Percentiles rank a stretch among this genome's conserved stretches.
Evolutionary conservation across 2,329 filamentous ascomycete genomes (phyloP).

Genomic region (Diaporthe velutina): DNA sequence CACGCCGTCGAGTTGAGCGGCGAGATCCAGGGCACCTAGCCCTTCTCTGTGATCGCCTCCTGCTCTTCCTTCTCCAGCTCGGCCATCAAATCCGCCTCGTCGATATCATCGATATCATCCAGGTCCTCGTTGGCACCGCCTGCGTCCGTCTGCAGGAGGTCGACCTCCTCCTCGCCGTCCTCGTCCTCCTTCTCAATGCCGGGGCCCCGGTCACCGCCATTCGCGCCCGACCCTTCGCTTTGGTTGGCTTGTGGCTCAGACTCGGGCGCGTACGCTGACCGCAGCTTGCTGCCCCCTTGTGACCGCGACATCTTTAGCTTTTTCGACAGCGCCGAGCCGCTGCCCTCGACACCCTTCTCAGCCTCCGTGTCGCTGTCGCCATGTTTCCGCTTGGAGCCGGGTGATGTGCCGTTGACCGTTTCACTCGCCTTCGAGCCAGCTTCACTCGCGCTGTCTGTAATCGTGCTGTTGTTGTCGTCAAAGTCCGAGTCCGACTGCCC

Average conservation of each 20-base stretch:
- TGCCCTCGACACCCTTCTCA: slow-evolving; percentile 43
- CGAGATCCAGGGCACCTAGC: slow-evolving; percentile 37
- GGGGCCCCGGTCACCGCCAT: neutral
- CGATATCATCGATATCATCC: slow-evolving; percentile 54
- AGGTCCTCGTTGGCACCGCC: slow-evolving; percentile 48
- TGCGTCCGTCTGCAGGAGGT: slow-evolving; percentile 46
- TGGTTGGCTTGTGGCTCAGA: neutral
- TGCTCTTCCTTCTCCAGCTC: slow-evolving; percentile 63
- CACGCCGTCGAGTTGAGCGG: slow-evolving; percentile 8
- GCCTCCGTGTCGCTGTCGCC: slow-evolving; percentile 43
- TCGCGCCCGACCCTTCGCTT: neutral
- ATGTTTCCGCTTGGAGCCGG: slow-evolving; percentile 47
- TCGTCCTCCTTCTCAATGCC: slow-evolving; percentile 41
- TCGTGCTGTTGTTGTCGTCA: slow-evolving; percentile 27
- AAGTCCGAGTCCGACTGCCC: slow-evolving; percentile 31
- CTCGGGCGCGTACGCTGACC: slow-evolving; percentile 50
- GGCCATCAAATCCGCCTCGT: slow-evolving; percentile 72
- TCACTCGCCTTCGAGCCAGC: slow-evolving; percentile 40
- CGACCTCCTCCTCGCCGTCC: slow-evolving; percentile 58
- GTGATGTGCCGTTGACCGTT: slow-evolving; percentile 34
- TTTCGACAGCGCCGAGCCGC: slow-evolving; percentile 59
- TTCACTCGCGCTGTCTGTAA: slow-evolving; percentile 31
- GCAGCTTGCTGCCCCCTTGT: slow-evolving; percentile 60
- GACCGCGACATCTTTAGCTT: slow-evolving; percentile 62
- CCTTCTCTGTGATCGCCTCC: slow-evolving; percentile 40